Evolutionary conservation across 257 asterid species (phyloP), one percentile per base, ranked within the genome.

Genomic region (Salvia splendens): DNA sequence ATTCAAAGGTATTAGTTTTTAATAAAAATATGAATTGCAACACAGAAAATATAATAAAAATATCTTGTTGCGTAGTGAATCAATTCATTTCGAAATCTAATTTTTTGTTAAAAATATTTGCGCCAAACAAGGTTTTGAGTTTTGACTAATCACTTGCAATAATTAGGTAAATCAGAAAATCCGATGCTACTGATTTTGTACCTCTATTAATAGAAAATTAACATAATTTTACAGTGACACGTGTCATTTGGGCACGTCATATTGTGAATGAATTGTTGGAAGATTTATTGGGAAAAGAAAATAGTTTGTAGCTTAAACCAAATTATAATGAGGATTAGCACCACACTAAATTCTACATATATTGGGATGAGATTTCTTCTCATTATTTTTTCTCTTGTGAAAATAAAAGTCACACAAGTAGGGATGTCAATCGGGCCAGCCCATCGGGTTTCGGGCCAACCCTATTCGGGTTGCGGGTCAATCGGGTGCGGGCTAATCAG

Each of bases 51-150:
- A 46, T 12, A 46, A 46, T 46, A 46, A 46, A 12, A 46, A 46
- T 46, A 4, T 46, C 16, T 2, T 5, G 17, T 17, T 47, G 3
- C 4, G 50, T 12, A 45, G 50, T 12, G 38, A 33, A 33, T 33
- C 5, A 12, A 17, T 2, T 12, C 12, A 45, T 45, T 14, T 45
- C 50, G 6, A 12, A 46, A 12, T 4, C 17, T 45, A 45, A 2
- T 45, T 45, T 24, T 10, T 8, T 24, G n/a, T 20, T 7, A 1
- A 28, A 14, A 8, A 32, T 33, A 0, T 69, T 43, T 46, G 15
- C 10, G 55, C 5, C 77, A 70, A 78, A 70, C 82, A 43, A 14
- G 61, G 64, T 75, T 12, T 74, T 48, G 51, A 47, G 64, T 75
- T 12, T 74, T 48, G 51, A 47, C 35, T 14, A 43, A 36, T 32